These are phyloP conservation scores for Pyracantha coccinea DNA, from an alignment of 331 rosid genomes.

Conservation along the genomic window DNA sequence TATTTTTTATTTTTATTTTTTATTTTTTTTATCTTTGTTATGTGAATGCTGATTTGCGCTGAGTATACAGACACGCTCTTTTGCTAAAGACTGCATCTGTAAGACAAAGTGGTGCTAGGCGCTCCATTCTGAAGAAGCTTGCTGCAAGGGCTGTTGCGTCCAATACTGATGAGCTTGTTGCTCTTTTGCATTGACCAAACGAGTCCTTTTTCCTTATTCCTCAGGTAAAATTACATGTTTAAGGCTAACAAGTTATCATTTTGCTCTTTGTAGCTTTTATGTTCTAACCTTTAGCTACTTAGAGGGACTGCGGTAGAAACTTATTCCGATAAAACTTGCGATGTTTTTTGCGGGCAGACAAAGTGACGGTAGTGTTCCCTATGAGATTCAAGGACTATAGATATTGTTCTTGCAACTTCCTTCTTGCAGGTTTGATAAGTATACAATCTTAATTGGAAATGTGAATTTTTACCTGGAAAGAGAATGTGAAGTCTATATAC, in stretches of 20 bases:
- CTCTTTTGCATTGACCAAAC: slow-evolving; percentile 84
- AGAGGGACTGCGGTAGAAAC: slow-evolving; percentile 1
- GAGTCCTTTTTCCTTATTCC: slow-evolving; percentile 87
- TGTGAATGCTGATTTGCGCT: slow-evolving; percentile 27
- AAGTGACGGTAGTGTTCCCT: slow-evolving; percentile 86
- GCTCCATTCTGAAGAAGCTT: slow-evolving; percentile 79
- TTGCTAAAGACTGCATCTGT: slow-evolving; percentile 89
- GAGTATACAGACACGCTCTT: slow-evolving; percentile 60
- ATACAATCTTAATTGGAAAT: neutral
- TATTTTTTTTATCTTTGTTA: no score
- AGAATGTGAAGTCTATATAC: neutral
- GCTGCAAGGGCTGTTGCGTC: slow-evolving; percentile 48
- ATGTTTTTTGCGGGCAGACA: slow-evolving; percentile 57
- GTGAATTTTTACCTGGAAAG: neutral
- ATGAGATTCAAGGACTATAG: slow-evolving; percentile 92
- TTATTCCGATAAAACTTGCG: slow-evolving; percentile 1
- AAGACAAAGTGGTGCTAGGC: slow-evolving; percentile 90
- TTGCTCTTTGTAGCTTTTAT: neutral
- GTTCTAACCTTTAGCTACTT: neutral
- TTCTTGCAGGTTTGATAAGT: slow-evolving; percentile 75
- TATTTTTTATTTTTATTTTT: no score
- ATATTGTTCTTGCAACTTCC: slow-evolving; percentile 84
- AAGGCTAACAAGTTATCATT: neutral
- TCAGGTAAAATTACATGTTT: slow-evolving; percentile 30
- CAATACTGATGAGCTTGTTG: slow-evolving; percentile 51